Conservation (phyloP, 2,329 filamentous ascomycete genomes). For the Beauveria sp. region DNA sequence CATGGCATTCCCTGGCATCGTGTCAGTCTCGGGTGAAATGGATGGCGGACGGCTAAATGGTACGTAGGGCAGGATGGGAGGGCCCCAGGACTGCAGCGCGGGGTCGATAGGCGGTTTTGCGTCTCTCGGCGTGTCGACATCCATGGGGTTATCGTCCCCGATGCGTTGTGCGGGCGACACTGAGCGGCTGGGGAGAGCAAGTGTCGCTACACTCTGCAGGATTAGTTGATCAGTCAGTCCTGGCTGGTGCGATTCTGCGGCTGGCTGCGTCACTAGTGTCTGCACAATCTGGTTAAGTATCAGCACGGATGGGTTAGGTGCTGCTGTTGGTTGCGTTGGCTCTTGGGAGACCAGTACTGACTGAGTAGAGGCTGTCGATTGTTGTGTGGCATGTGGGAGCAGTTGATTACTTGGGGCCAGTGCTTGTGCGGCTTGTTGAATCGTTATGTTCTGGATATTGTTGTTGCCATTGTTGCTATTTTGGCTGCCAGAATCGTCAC, state of each 20-base stretch:
- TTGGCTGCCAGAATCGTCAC: not conserved
- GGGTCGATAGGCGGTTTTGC: not conserved
- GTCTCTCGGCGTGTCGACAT: not conserved
- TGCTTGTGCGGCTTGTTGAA: not conserved
- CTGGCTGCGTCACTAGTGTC: not conserved
- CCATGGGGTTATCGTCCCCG: not conserved
- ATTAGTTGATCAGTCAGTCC: not conserved
- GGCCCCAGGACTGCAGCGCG: not conserved
- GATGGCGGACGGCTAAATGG: not conserved
- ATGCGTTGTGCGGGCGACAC: not conserved
- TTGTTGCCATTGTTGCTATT: not conserved
- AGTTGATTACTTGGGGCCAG: not conserved
- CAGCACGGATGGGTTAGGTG: not conserved
- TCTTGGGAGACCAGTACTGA: too few relatives aligned
- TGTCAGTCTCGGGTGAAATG: not conserved
- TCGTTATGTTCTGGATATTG: not conserved
- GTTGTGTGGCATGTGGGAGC: too few relatives aligned
- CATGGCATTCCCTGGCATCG: not conserved
- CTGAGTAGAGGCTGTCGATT: too few relatives aligned
- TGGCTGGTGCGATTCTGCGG: not conserved
- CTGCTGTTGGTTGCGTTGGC: not conserved
- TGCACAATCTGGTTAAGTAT: not conserved
- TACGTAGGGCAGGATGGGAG: not conserved
- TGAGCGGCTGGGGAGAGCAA: not conserved
- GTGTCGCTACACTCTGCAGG: not conserved